Evolutionary conservation across 2,329 filamentous ascomycete species (phyloP).

Genomic region (Penicillium italicum): DNA sequence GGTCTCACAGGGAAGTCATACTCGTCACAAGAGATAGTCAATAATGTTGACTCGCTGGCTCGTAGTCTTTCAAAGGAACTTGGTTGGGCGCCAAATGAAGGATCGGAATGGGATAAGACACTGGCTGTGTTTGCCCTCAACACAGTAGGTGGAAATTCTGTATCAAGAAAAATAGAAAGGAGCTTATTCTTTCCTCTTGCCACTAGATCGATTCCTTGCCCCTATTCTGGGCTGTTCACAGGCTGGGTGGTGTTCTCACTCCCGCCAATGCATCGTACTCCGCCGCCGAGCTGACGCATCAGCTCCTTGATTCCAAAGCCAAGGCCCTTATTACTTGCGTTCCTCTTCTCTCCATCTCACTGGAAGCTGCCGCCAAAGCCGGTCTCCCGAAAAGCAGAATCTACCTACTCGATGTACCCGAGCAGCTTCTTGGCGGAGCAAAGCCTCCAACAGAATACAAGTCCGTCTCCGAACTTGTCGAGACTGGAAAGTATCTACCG

Average conservation of each 20-base stretch:
- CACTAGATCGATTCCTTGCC: slow-evolving; percentile 69
- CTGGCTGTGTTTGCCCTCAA: slow-evolving; percentile 75
- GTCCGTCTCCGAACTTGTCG: slow-evolving; percentile 64
- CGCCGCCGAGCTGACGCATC: slow-evolving; percentile 65
- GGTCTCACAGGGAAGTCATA: slow-evolving; percentile 68
- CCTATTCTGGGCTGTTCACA: slow-evolving; percentile 69
- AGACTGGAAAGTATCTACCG: slow-evolving; percentile 51
- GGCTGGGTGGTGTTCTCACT: slow-evolving; percentile 68
- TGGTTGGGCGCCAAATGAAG: slow-evolving; percentile 65
- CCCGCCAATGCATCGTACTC: slow-evolving; percentile 75
- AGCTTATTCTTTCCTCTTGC: background rate
- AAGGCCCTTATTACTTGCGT: slow-evolving; percentile 69
- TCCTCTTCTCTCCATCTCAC: slow-evolving; percentile 61
- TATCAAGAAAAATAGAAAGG: background rate
- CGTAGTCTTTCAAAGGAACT: slow-evolving; percentile 67
- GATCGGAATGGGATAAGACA: slow-evolving; percentile 78
- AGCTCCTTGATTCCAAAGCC: slow-evolving; percentile 65
- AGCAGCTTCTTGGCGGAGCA: slow-evolving; percentile 49
- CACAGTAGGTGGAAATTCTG: slow-evolving; percentile 53
- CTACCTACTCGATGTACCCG: slow-evolving; percentile 66
- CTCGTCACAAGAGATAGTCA: slow-evolving; percentile 59
- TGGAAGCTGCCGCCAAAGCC: slow-evolving; percentile 60
- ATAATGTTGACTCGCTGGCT: slow-evolving; percentile 64
- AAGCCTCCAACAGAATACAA: slow-evolving; percentile 50
- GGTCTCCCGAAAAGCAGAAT: slow-evolving; percentile 62